These are phyloP conservation scores for Penicillium sp. DNA, from an alignment of 2,329 filamentous ascomycete genomes.

Conservation along the genomic window DNA sequence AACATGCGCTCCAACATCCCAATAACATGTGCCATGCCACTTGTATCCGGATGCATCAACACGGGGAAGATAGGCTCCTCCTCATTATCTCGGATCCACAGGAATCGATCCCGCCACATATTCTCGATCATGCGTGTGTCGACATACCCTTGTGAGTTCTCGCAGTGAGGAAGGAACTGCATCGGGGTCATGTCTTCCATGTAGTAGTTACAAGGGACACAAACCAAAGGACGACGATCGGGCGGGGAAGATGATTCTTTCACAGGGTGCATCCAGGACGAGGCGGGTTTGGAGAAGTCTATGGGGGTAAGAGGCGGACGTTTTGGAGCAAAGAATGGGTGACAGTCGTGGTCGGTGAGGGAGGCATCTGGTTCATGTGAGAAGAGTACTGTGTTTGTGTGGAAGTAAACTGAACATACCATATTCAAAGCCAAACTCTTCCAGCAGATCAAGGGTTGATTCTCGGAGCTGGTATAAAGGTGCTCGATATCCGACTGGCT, in stretches of 20 bases:
- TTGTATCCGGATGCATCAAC: constrained; percentile 58
- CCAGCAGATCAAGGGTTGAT: constrained; percentile 40
- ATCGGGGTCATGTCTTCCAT: constrained; percentile 49
- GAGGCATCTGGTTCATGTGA: constrained; percentile 33
- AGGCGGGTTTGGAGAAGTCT: constrained; percentile 42
- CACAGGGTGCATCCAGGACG: constrained; percentile 47
- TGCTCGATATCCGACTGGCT: constrained; percentile 50
- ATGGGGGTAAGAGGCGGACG: constrained; percentile 38
- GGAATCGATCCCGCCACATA: constrained; percentile 61
- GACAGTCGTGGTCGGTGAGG: constrained; percentile 43
- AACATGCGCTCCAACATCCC: constrained; percentile 56
- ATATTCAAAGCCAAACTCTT: constrained; percentile 44
- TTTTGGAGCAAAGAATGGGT: constrained; percentile 41
- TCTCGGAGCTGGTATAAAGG: constrained; percentile 41
- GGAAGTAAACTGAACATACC: constrained; percentile 20
- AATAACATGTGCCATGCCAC: constrained; percentile 60
- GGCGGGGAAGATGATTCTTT: constrained; percentile 15
- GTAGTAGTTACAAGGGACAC: constrained; percentile 48
- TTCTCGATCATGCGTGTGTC: constrained; percentile 56
- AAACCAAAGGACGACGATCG: constrained; percentile 35
- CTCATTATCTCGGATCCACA: constrained; percentile 52
- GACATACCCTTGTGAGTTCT: constrained; percentile 59
- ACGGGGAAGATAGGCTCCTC: constrained; percentile 50
- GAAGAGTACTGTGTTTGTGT: neutral
- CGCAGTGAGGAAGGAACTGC: constrained; percentile 43